Percentiles rank a stretch among this genome's conserved stretches.
These are phyloP conservation scores for Fusarium virguliforme DNA, from an alignment of 2,329 filamentous ascomycete genomes.

Conservation along the genomic window DNA sequence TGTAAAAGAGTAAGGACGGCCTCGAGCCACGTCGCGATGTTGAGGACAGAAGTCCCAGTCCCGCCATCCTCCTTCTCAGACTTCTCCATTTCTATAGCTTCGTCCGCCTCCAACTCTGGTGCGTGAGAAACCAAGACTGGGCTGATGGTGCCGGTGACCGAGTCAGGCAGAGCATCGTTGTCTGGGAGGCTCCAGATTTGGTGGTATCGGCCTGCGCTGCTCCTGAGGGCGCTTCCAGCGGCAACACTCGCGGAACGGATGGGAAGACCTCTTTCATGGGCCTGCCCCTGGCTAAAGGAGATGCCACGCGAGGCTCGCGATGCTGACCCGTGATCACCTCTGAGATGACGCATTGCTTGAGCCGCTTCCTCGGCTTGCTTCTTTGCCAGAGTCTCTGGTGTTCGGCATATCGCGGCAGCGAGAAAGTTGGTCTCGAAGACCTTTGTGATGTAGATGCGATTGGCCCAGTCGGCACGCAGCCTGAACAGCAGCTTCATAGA, in stretches of 20 bases:
- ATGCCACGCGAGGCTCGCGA: slow-evolving; percentile 65
- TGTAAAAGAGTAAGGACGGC: slow-evolving; percentile 81
- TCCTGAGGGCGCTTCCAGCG: slow-evolving; percentile 53
- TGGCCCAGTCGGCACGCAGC: slow-evolving; percentile 85
- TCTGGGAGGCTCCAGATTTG: slow-evolving; percentile 74
- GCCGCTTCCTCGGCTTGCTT: slow-evolving; percentile 69
- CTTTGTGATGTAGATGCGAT: slow-evolving; percentile 80
- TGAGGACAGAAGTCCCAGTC: slow-evolving; percentile 65
- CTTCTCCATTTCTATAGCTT: slow-evolving; percentile 16
- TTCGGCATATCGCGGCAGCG: slow-evolving; percentile 80
- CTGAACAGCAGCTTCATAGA: slow-evolving; percentile 86
- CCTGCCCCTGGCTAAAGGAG: slow-evolving; percentile 66
- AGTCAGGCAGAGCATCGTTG: slow-evolving; percentile 68
- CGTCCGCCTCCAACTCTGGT: slow-evolving; percentile 39
- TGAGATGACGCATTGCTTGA: slow-evolving; percentile 61
- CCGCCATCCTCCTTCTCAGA: slow-evolving; percentile 44
- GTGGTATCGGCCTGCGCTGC: slow-evolving; percentile 58
- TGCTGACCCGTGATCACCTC: slow-evolving; percentile 60
- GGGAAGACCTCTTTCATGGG: slow-evolving; percentile 61
- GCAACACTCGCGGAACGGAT: slow-evolving; percentile 61
- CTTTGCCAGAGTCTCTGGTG: slow-evolving; percentile 67
- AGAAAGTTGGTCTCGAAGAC: slow-evolving; percentile 81
- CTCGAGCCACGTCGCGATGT: slow-evolving; percentile 82
- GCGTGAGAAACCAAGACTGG: slow-evolving; percentile 65
- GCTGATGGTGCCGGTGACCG: slow-evolving; percentile 64